Evolutionary conservation across 768 basidiomycete genomes (phyloP), one percentile per base, ranked within the genome.

Genomic region (Tricholoma sp.): DNA sequence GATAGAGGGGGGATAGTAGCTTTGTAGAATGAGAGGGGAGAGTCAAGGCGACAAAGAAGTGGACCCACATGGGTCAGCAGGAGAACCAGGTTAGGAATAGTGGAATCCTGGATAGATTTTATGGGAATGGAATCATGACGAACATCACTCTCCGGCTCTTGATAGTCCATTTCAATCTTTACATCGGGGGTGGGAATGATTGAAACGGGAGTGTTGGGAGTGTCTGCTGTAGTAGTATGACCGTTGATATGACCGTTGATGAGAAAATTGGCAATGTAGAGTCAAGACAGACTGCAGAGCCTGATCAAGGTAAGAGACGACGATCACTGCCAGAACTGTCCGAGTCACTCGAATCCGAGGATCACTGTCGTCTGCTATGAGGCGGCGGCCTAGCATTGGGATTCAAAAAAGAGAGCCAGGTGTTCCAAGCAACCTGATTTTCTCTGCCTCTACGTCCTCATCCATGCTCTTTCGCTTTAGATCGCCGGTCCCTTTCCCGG

Each of bases 381-480:
- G 78, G 61, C 14, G 71, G 66, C n/a, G 72, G 64, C 5, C 73
- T 61, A 18, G 69, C 60, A 9, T 70, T 66, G 41, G 71, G 76
- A 51, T 74, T 76, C 18, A 2, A 69, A 59, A 69, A 98, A 95
- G 29, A 91, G 79, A 27, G 83, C 80, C 77, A 98, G 86, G 60
- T 92, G 86, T 64, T 86, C 86, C 96, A 45, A 99, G 80, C 70
- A 84, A 80, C 52, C 89, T 83, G 67, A 98, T 99, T 78, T 95
- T 93, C 76, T 93, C 94, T 8, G 91, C 89, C 74, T 99, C 96
- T 31, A 88, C 89, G 62, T 93, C 91, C 75, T 98, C 94, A 68
- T 98, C 94, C 91, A 98, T 95, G 68, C 89, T 91, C 80, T 94
- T 94, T 57, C 94, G 85, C 71, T 94, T 93, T 49, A 93, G 75